Evolutionary conservation across 2,329 filamentous ascomycete genomes (phyloP), one percentile per base, ranked within the genome.

Genomic region (Penicillium occitanis): DNA sequence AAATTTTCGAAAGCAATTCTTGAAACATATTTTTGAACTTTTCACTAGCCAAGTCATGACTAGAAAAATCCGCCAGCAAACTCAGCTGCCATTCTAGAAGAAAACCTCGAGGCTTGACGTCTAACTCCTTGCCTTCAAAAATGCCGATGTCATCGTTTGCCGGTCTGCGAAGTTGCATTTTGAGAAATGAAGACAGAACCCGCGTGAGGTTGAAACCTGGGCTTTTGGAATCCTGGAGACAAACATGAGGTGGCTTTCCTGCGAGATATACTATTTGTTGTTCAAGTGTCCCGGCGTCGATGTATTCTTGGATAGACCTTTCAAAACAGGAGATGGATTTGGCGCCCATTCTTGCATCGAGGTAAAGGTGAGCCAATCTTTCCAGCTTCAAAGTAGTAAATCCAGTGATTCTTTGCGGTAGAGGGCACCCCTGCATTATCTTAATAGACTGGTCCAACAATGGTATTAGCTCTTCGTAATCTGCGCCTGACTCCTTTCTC

Each of bases 311-410:
- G 44, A 83, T 77, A 4, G 81, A 78, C 50, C 77, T 75, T 44
- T 70, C 69, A 48, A 82, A 81, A 7, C 76, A 74, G 35, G 74
- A 67, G 22, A 75, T 73, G 0, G 81, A 77, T 61, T 78, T 77
- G 28, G 67, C 66, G 28, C 68, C 70, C 63, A 79, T 73, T 46
- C 74, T 73, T n/a, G 72, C 71, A 53, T 81, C 78, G 19, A 79
- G 64, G 67, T 79, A 80, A 2, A 80, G 71, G 61, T 76, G 72
- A 1, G 77, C 81, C 25, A 81, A 77, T 64, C 78, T 75, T 68
- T 83, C 81, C 57, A 78, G 79, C 66, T 83, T 83, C 7, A 80
- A 71, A 11, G 78, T 75, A 4, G 79, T 72, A 68, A 80, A 79
- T 0, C 78, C 81, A 0, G 77, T 73, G 42, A 65, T 71, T 59